Evolutionary conservation across 2,329 filamentous ascomycete genomes (phyloP), one percentile per base, ranked within the genome.

Genomic region (Aspergillus japonicus): DNA sequence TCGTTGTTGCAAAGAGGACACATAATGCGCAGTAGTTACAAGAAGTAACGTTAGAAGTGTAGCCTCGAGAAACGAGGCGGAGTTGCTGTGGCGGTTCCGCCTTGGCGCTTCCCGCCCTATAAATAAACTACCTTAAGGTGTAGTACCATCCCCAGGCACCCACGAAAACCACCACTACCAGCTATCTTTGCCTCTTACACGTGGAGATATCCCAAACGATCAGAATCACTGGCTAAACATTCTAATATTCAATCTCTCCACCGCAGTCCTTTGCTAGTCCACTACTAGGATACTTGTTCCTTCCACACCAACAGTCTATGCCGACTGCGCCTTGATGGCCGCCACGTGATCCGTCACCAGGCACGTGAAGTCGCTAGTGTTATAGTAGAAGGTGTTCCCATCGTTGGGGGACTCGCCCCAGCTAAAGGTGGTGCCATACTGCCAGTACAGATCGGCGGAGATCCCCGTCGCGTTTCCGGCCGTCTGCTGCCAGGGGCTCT

Each of bases 391-490:
- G 0, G 73, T 75, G 55, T 74, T 67, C 0, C 66, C 69, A 57
- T 75, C 72, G 54, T 75, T 59, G 3, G 66, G 60, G 8, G 72
- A 72, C 53, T 59, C 49, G 5, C 72, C 73, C 10, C 58, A 62
- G 50, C 69, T 73, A 39, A 76, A 47, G 0, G 64, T 69, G 51
- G 73, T 68, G 8, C 71, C 73, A 50, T 67, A 73, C 60, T 78
- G 77, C 77, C 76, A 79, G 57, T 71, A 77, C 58, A 75, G 68
- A 66, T 78, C 73, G 1, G 57, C 76, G 2, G 73, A 70, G 3
- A 78, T 63, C 48, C 71, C 73, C 5, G 68, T 71, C 1, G 72
- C 68, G 33, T 69, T 64, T 16, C 77, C 60, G 2, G 75, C 66
- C 0, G 73, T 75, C 29, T 69, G 54, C 59, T 78, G 73, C 75